Conservation (phyloP, 306 rosid genomes). For the Quercus variabilis region DNA sequence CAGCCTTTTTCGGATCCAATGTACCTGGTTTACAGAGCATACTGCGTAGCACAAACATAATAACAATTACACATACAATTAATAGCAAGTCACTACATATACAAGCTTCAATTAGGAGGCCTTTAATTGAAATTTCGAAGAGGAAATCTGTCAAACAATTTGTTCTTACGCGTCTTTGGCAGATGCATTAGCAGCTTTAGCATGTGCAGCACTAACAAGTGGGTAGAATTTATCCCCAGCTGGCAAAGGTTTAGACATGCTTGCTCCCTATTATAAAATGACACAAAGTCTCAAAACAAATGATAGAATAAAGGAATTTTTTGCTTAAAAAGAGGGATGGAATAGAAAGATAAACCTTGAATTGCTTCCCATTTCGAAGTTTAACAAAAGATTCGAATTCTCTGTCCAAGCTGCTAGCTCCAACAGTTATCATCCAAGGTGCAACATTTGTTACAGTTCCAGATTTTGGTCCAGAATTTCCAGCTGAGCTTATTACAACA, state of each 20-base stretch:
- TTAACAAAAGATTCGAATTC: conserved; percentile 36
- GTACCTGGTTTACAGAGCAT: conserved; percentile 33
- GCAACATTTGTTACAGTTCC: conserved; percentile 44
- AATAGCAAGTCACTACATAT: background rate
- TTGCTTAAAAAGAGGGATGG: no score
- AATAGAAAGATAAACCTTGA: conserved; percentile 29
- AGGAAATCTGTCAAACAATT: background rate
- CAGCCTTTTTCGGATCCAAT: conserved; percentile 50
- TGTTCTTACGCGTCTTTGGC: conserved; percentile 42
- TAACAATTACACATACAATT: background rate
- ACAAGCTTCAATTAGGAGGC: background rate
- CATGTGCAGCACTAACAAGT: conserved; percentile 46
- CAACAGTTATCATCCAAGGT: conserved; percentile 80
- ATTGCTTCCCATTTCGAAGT: conserved; percentile 45
- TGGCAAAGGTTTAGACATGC: conserved; percentile 37
- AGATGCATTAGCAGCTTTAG: conserved; percentile 21
- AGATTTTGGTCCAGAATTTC: conserved; percentile 54
- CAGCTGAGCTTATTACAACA: conserved; percentile 49
- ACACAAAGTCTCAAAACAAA: background rate
- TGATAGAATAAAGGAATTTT: background rate
- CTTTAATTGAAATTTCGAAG: background rate
- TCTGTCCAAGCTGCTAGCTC: conserved; percentile 69
- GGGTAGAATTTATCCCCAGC: conserved; percentile 41
- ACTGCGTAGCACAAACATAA: conserved; percentile 11
- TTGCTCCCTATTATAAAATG: conserved; percentile 43